Conservation (phyloP, 192 early-diverging fungal species). For the Fimicolochytrium jonesii region DNA sequence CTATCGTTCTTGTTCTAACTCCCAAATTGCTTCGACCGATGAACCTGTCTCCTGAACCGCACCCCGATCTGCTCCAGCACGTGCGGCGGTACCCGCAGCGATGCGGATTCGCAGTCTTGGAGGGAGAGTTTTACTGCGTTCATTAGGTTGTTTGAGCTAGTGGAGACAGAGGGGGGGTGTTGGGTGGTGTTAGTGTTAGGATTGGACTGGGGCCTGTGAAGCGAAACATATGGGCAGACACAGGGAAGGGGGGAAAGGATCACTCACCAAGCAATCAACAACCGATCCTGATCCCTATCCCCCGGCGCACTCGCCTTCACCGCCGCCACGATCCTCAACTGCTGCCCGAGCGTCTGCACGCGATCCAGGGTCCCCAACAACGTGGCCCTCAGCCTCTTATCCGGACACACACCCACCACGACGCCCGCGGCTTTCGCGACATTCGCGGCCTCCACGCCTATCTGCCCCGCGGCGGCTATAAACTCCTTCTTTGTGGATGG, state of each 20-base stretch:
- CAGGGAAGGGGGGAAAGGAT: no score
- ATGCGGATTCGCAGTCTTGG: conserved; percentile 36
- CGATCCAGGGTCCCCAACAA: conserved; percentile 22
- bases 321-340: conserved; percentile 52
- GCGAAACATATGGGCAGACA: no score
- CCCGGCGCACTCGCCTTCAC: conserved; percentile 43
- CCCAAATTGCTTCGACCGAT: conserved; percentile 21
- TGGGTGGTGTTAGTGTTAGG: no score
- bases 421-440: conserved; percentile 22
- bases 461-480: conserved; percentile 38
- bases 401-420: conserved; percentile 37
- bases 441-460: conserved; percentile 26
- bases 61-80: conserved; percentile 10
- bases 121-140: conserved; percentile 31
- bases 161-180: no score
- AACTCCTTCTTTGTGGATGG: conserved; percentile 35
- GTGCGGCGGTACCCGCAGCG: conserved; percentile 17
- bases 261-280: conserved; percentile 40
- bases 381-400: conserved; percentile 26
- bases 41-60: conserved; percentile 14
- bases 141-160: conserved; percentile 43
- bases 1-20: no score
- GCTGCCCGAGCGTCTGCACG: conserved; percentile 45
- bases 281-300: conserved; percentile 40
- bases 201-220: no score